Evolutionary conservation across 306 rosid genomes (phyloP), one percentile per base, ranked within the genome.

Genomic region (Cucurbita argyrosperma): DNA sequence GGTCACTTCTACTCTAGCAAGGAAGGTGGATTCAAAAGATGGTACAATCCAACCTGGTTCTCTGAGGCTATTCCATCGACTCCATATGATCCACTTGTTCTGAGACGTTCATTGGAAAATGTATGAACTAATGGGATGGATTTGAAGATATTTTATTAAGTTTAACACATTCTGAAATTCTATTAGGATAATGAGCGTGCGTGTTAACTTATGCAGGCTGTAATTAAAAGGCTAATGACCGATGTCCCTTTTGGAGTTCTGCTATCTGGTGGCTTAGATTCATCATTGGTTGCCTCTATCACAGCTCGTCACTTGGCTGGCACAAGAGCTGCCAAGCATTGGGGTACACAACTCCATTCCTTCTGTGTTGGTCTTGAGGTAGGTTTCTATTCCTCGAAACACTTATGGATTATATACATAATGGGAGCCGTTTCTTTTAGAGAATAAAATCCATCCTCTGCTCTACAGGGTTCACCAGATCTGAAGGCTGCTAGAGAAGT

Each of bases 211-310:
- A 12, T 77, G 73, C 89, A 95, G 96, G 91, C 97, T 45, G 99
- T 91, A 56, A 86, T 87, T 83, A 95, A 95, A 71, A 85, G 99
- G 85, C 79, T 91, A 68, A 95, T 95, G 99, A 95, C 92, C 39
- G 99, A 95, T 87, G 99, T 91, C 75, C 99, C 99, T 50, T 95
- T 95, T 0, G 97, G 99, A 14, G 97, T 95, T 76, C 85, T 95
- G 50, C 91, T 95, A 2, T 95, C 96, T 1, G 97, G 97, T 14
- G 99, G 99, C 64, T 62, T 95, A 66, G 99, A 95, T 77, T 95
- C 97, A 19, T 95, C 99, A 0, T 72, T 95, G 85, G 97, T 95
- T 63, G 99, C 99, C 68, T 89, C 99, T 42, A 83, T 95, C 86
- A 88, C 96, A 4, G 88, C 99, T 70, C 94, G 97, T 30, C 85